Evolutionary conservation across 108 stramenopile species (phyloP).

Genomic region (Aurantiochytrium sp.): DNA sequence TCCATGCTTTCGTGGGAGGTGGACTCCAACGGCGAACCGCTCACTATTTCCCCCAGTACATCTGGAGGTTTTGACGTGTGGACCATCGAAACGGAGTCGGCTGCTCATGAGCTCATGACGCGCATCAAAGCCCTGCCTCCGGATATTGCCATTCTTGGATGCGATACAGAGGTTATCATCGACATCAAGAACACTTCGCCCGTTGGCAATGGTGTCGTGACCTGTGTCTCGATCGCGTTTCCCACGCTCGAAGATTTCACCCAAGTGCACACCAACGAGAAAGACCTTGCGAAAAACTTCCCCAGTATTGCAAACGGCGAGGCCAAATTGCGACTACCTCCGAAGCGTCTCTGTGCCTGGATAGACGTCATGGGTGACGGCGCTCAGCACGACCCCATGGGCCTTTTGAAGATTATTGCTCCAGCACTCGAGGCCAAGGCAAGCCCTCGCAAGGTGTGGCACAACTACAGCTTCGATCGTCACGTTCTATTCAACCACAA

Average conservation of each 20-base stretch:
- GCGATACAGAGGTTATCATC: constrained; percentile 95
- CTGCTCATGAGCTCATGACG: background rate
- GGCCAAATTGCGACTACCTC: background rate
- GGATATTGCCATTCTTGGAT: constrained; percentile 42
- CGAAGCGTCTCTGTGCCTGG: constrained; percentile 36
- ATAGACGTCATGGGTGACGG: constrained; percentile 20
- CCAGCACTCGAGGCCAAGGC: constrained; percentile 66
- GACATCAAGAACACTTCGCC: constrained; percentile 73
- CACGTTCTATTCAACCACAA: constrained; percentile 93
- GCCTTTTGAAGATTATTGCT: constrained; percentile 74
- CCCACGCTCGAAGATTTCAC: constrained; percentile 87
- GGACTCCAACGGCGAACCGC: background rate
- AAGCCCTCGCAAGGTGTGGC: constrained; percentile 64
- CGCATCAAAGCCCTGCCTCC: background rate
- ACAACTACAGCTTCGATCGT: constrained; percentile 97
- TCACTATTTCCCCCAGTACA: background rate
- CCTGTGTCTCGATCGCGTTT: constrained; percentile 76
- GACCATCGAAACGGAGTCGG: background rate
- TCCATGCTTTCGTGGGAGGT: too few species aligned
- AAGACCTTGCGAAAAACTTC: constrained; percentile 62
- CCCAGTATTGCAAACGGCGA: background rate
- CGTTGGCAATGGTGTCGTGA: constrained; percentile 91
- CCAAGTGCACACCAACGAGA: constrained; percentile 70
- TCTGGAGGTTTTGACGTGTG: background rate
- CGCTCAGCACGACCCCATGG: constrained; percentile 26